Conservation (phyloP, 768 basidiomycete genomes). For the Naganishia vishniacii region DNA sequence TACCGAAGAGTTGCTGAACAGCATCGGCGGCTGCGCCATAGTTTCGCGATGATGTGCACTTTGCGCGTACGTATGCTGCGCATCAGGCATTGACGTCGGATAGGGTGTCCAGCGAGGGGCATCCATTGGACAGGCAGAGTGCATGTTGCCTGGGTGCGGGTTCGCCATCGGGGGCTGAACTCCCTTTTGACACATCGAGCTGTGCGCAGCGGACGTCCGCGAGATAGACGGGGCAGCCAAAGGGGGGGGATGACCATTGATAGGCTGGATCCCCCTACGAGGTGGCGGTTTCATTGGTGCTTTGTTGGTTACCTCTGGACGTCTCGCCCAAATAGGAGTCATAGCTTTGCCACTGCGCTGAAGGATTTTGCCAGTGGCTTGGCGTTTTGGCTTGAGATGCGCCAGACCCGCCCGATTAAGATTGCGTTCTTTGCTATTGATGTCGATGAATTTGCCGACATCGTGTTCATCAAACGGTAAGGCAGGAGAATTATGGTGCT, state of each 20-base stretch:
- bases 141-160: too few relatives aligned
- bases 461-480: constrained; percentile 4
- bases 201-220: not conserved
- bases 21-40: too few relatives aligned
- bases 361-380: not conserved
- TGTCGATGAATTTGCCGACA: constrained; percentile 3
- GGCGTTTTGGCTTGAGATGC: not conserved
- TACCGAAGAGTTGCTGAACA: too few relatives aligned
- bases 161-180: too few relatives aligned
- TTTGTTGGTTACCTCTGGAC: not conserved
- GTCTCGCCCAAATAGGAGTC: constrained; percentile 7
- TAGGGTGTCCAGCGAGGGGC: too few relatives aligned
- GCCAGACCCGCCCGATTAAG: not conserved
- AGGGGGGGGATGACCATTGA: not conserved
- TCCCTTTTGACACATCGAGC: too few relatives aligned
- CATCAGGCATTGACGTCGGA: too few relatives aligned
- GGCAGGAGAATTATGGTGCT: not conserved
- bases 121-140: too few relatives aligned
- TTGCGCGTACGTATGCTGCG: too few relatives aligned
- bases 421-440: not conserved
- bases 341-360: not conserved
- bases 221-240: not conserved
- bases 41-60: too few relatives aligned
- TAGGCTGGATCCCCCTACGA: not conserved
- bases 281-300: not conserved